A percentile compares a stretch with the other conserved stretches of the same genome.
Evolutionary conservation across 2,329 filamentous ascomycete genomes (phyloP).

Genomic region (Pezicula rhizophila): DNA sequence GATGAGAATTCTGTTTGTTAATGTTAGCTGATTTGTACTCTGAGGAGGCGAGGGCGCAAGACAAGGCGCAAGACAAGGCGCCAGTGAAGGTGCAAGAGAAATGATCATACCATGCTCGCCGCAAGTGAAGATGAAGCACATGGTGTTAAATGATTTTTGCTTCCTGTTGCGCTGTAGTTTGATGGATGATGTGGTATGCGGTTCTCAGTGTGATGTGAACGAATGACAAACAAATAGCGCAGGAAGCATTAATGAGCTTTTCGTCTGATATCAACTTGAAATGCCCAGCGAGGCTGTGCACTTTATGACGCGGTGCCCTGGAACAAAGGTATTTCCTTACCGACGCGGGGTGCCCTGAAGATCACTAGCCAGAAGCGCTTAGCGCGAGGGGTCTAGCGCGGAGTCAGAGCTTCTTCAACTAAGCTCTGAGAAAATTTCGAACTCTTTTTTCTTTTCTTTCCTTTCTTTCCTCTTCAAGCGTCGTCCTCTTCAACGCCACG

Average conservation of each 20-base stretch:
- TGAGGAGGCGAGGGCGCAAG: neutral
- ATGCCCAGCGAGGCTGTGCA: no score
- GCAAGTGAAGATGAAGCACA: conserved; percentile 28
- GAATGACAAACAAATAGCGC: neutral
- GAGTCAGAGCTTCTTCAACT: conserved; percentile 2
- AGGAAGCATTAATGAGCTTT: neutral
- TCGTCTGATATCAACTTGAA: no score
- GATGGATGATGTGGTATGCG: neutral
- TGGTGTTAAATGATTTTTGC: conserved; percentile 5
- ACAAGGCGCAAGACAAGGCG: no score
- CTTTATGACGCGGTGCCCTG: no score
- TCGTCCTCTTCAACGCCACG: conserved; percentile 86
- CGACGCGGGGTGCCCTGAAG: no score
- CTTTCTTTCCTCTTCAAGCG: conserved; percentile 52
- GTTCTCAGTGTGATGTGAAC: neutral
- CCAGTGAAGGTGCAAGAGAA: neutral
- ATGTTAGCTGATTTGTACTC: conserved; percentile 10
- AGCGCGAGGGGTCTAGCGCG: neutral
- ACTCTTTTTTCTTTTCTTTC: conserved; percentile 6
- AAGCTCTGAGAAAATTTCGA: conserved; percentile 6
- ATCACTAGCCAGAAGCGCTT: no score
- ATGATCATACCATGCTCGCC: conserved; percentile 26
- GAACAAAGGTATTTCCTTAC: no score
- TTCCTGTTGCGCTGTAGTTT: neutral
- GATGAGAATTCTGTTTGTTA: conserved; percentile 24